A percentile compares a stretch with the other conserved stretches of the same genome.
These are phyloP conservation scores for Meripilus lineatus DNA, from an alignment of 1,284 basidiomycete species.

Conservation along the genomic window DNA sequence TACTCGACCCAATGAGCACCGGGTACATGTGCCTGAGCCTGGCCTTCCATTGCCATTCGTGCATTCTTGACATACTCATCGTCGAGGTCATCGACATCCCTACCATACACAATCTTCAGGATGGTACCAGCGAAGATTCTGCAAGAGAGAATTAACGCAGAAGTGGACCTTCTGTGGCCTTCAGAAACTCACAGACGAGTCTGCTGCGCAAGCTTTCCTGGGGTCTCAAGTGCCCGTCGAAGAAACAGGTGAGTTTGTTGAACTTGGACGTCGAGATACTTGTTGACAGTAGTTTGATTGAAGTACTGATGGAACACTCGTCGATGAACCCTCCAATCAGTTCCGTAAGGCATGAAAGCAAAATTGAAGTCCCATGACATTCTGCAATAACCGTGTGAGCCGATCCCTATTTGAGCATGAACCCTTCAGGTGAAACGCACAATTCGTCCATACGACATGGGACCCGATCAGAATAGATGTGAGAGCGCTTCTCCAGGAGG, in stretches of 20 bases:
- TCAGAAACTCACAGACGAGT: slow-evolving; percentile 21
- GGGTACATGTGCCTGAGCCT: neutral
- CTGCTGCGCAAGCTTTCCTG: slow-evolving; percentile 12
- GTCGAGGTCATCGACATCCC: slow-evolving; percentile 3
- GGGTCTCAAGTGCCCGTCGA: slow-evolving; percentile 14
- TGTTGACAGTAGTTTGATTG: slow-evolving; percentile 7
- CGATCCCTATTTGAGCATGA: neutral
- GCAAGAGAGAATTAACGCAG: neutral
- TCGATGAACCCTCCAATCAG: slow-evolving; percentile 25
- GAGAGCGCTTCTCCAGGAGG: slow-evolving; percentile 4
- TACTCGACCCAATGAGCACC: slow-evolving; percentile 14
- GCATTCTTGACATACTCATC: slow-evolving; percentile 1
- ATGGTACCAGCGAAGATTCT: slow-evolving; percentile 6
- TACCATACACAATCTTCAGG: slow-evolving; percentile 7
- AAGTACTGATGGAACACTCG: slow-evolving; percentile 19
- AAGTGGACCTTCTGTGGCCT: neutral
- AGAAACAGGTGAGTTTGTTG: slow-evolving; percentile 16
- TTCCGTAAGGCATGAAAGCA: slow-evolving; percentile 23
- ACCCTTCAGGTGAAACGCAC: neutral
- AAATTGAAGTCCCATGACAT: slow-evolving; percentile 25
- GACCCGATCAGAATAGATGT: slow-evolving; percentile 5
- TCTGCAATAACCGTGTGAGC: slow-evolving; percentile 1
- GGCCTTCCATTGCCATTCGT: neutral
- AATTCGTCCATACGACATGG: slow-evolving; percentile 1
- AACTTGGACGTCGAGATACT: slow-evolving; percentile 14